These are phyloP conservation scores for Lepiota subincarnata DNA, from an alignment of 768 basidiomycete species.

Conservation along the genomic window DNA sequence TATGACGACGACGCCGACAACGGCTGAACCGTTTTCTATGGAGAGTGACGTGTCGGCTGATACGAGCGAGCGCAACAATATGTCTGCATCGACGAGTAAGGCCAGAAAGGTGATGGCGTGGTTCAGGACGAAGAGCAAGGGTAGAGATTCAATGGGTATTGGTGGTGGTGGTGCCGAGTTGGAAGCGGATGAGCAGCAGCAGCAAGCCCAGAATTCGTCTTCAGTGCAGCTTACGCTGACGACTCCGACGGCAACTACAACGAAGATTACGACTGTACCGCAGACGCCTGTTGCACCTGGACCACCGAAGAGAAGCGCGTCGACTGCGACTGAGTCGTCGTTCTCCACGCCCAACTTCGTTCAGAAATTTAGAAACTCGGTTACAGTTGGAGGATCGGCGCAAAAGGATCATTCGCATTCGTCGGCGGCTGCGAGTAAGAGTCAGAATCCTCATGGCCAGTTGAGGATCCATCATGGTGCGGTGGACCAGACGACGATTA, in stretches of 20 bases:
- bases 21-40: not conserved
- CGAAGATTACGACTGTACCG: slow-evolving; percentile 9
- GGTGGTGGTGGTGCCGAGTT: slow-evolving; percentile 17
- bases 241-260: slow-evolving; percentile 25
- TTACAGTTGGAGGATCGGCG: slow-evolving; percentile 35
- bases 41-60: slow-evolving; percentile 15
- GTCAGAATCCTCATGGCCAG: slow-evolving; percentile 28
- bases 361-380: slow-evolving; percentile 45
- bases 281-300: slow-evolving; percentile 23
- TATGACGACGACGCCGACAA: not conserved
- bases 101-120: slow-evolving; percentile 98
- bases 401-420: not conserved
- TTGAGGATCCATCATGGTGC: slow-evolving; percentile 88
- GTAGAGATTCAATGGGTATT: slow-evolving; percentile 33
- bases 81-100: slow-evolving; percentile 77
- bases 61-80: slow-evolving; percentile 15
- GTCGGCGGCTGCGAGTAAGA: slow-evolving; percentile 19
- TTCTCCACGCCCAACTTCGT: slow-evolving; percentile 43
- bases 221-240: slow-evolving; percentile 26
- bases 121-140: slow-evolving; percentile 80
- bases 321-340: slow-evolving; percentile 31
- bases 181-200: slow-evolving; percentile 12
- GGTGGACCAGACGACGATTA: slow-evolving; percentile 86
- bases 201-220: slow-evolving; percentile 23
- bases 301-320: slow-evolving; percentile 42